A percentile compares a stretch with the other conserved stretches of the same genome.
These are phyloP conservation scores for Dryas octopetala DNA, from an alignment of 306 rosid genomes.

Conservation along the genomic window DNA sequence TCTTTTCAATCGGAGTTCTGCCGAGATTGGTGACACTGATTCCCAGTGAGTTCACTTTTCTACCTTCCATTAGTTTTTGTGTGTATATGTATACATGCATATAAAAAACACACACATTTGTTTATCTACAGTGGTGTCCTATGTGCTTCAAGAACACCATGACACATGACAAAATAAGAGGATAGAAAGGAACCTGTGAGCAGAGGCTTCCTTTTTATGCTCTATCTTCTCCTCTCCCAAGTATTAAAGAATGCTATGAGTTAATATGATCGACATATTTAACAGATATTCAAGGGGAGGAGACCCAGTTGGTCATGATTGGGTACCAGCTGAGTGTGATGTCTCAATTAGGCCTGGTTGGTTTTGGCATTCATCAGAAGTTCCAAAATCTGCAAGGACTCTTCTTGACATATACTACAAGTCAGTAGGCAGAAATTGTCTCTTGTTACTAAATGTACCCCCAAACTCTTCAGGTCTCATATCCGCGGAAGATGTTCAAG, in stretches of 20 bases:
- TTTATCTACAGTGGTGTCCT: not conserved
- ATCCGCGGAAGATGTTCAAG: slow-evolving; percentile 75
- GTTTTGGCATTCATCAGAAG: slow-evolving; percentile 90
- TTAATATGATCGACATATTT: slow-evolving; percentile 21
- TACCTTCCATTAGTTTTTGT: slow-evolving; percentile 2
- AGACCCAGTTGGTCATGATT: slow-evolving; percentile 72
- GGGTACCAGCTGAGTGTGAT: slow-evolving; percentile 89
- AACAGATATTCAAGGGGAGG: slow-evolving; percentile 64
- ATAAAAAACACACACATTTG: not conserved
- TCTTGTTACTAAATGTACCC: slow-evolving; percentile 72
- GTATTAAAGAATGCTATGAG: not conserved
- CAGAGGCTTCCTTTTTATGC: not conserved
- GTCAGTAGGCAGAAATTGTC: slow-evolving; percentile 79
- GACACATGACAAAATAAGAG: not conserved
- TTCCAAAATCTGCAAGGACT: slow-evolving; percentile 69
- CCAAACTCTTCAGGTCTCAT: slow-evolving; percentile 92
- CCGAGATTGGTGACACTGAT: slow-evolving; percentile 43
- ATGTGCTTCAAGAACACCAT: not conserved
- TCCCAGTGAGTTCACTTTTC: slow-evolving; percentile 55
- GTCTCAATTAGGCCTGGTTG: slow-evolving; percentile 86
- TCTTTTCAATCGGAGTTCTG: slow-evolving; percentile 52
- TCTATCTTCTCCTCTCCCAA: not conserved
- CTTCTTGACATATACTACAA: slow-evolving; percentile 86
- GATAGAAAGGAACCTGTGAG: not conserved
- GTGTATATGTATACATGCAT: not conserved